Evolutionary conservation across 306 rosid species (phyloP), one percentile per base, ranked within the genome.

Genomic region (Cucurbita moschata): DNA sequence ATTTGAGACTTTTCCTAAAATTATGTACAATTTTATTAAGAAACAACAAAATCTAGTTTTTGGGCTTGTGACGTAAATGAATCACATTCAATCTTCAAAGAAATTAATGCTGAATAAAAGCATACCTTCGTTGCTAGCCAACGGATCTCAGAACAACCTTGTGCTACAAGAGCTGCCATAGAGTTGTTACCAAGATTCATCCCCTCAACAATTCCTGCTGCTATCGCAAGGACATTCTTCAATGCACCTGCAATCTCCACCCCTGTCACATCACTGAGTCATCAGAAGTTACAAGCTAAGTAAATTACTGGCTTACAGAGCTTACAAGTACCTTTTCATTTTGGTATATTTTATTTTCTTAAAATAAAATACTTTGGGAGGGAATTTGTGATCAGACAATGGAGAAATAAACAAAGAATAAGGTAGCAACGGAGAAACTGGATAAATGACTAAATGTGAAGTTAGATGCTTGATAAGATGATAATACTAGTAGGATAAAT

Each of bases 241-340:
- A 93, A 92, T 42, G 97, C 98, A 84, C 97, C 97, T 44, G 98
- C 89, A 81, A 93, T 89, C 86, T 93, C 98, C 80, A 93, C 97
- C 80, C 97, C 98, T 87, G 90, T 89, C 82, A 90, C 98, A 78
- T 93, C 98, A 85, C 98, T 93, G 98, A 87, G 86, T 84, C 79
- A 92, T 90, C 91, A 88, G 94, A 88, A 83, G 87, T 88, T 86
- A 93, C 82, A 86, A 86, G 79, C 87, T 78, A 83, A 84, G 81
- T 87, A 65, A 50, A 76, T 75, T 63, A 63, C n/a, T 77, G 69
- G 50, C 74, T 78, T 59, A 54, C 63, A 38, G 9, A 71, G 56
- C 23, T 19, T 46, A 44, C 18, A n/a, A 18, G 13, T 68, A 42
- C 47, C 54, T 21, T 65, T 26, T 47, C 57, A 49, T 44, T 44